Conservation (phyloP, 2,329 filamentous ascomycete species). For the Cercospora canescens region DNA sequence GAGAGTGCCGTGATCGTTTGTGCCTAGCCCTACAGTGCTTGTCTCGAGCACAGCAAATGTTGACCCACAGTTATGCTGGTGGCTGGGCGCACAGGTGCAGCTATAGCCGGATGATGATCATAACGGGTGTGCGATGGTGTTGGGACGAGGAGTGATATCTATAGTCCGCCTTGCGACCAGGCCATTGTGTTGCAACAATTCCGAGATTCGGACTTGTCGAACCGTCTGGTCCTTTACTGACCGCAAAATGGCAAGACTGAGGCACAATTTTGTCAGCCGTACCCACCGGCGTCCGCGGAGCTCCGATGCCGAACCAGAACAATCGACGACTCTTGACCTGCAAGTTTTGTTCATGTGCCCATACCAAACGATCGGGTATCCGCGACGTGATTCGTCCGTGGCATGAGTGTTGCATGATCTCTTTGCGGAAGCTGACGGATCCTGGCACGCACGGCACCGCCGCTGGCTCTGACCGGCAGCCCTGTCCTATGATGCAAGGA, state of each 20-base stretch:
- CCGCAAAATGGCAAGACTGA: neutral
- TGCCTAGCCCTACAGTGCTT: neutral
- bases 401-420: constrained; percentile 3
- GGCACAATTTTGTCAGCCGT: neutral
- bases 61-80: neutral
- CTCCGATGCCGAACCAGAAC: neutral
- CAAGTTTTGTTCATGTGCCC: constrained; percentile 8
- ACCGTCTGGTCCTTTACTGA: neutral
- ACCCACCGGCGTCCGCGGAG: neutral
- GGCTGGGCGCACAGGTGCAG: neutral
- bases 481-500: neutral
- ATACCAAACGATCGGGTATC: constrained; percentile 2
- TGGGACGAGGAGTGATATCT: neutral
- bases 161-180: neutral
- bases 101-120: neutral
- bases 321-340: neutral
- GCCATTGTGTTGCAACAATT: neutral
- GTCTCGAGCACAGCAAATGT: neutral
- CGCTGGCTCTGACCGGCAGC: neutral
- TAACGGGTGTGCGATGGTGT: no score
- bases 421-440: constrained; percentile 12
- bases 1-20: neutral
- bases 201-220: neutral
- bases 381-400: neutral
- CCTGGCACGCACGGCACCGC: neutral